These are phyloP conservation scores for Eucalyptus caleyi DNA, from an alignment of 345 rosid species.

Conservation along the genomic window DNA sequence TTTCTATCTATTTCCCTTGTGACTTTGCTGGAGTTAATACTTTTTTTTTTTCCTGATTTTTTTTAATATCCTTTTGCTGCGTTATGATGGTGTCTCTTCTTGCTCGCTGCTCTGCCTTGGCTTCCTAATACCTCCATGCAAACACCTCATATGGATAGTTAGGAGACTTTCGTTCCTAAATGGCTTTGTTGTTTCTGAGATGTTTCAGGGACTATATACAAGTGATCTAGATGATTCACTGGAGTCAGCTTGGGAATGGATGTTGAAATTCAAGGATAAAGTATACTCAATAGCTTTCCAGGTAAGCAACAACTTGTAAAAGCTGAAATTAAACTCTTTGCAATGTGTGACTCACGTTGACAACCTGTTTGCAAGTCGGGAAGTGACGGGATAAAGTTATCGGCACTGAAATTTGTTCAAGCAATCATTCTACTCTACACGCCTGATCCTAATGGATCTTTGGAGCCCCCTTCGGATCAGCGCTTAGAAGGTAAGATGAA, in stretches of 20 bases:
- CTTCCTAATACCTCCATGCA: background rate
- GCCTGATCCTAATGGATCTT: conserved; percentile 60
- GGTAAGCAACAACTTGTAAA: conserved; percentile 21
- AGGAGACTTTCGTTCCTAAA: background rate
- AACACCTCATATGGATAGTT: background rate
- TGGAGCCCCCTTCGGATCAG: conserved; percentile 36
- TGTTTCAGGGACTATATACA: conserved; percentile 57
- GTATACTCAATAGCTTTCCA: conserved; percentile 64
- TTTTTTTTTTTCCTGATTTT: background rate
- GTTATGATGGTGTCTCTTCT: background rate
- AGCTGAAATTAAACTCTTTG: background rate
- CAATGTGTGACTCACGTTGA: conserved; percentile 11
- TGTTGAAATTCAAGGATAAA: conserved; percentile 81
- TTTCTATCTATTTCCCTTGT: background rate
- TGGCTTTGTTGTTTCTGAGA: background rate
- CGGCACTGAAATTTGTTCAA: conserved; percentile 82
- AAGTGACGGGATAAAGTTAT: conserved; percentile 64
- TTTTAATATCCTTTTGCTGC: background rate
- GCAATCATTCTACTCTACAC: conserved; percentile 82
- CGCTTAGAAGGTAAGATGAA: conserved; percentile 33
- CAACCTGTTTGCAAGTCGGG: conserved; percentile 43
- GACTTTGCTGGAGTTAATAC: background rate
- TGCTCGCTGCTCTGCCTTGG: background rate
- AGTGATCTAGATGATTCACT: conserved; percentile 55
- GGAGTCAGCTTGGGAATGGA: conserved; percentile 71